Percentiles rank a stretch among this genome's conserved stretches.
Evolutionary conservation across 352 stramenopile species (phyloP).

Genomic region (Elongisporangium undulatum): DNA sequence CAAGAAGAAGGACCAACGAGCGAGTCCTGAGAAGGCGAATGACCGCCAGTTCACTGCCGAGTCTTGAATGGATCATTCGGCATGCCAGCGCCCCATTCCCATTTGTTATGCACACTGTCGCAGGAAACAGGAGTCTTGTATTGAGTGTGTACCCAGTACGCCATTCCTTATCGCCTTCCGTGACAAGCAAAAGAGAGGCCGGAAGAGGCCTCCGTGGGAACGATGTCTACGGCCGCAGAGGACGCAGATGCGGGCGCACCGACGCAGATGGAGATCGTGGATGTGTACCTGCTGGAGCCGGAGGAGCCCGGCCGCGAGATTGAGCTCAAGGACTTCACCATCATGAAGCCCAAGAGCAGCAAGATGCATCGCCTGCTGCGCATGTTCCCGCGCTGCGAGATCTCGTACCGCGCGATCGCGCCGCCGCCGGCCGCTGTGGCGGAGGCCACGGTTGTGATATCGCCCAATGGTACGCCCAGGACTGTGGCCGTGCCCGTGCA

Average conservation of each 20-base stretch:
- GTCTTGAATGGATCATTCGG: too few relatives aligned
- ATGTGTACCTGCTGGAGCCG: conserved; percentile 68
- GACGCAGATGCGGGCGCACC: conserved; percentile 29
- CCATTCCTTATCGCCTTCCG: background rate
- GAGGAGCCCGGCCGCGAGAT: conserved; percentile 49
- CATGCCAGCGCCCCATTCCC: too few relatives aligned
- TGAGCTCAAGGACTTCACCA: conserved; percentile 77
- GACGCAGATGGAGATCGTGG: conserved; percentile 53
- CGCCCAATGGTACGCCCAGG: conserved; percentile 43
- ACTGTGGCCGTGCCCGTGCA: conserved; percentile 34
- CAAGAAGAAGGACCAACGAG: too few relatives aligned
- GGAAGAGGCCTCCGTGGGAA: conserved; percentile 15
- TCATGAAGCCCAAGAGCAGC: conserved; percentile 81
- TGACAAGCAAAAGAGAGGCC: background rate
- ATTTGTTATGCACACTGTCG: background rate
- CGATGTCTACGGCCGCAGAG: conserved; percentile 29
- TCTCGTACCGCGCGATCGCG: conserved; percentile 62
- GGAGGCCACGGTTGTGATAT: conserved; percentile 53
- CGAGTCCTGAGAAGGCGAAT: too few relatives aligned
- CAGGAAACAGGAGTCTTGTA: background rate
- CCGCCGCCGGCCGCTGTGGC: conserved; percentile 20
- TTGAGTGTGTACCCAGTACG: background rate
- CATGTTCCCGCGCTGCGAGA: conserved; percentile 63
- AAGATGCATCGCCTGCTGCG: conserved; percentile 67
- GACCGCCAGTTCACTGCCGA: too few relatives aligned